Evolutionary conservation across 2,329 filamentous ascomycete species (phyloP), one percentile per base, ranked within the genome.

Genomic region (Cordyceps tenuipes): DNA sequence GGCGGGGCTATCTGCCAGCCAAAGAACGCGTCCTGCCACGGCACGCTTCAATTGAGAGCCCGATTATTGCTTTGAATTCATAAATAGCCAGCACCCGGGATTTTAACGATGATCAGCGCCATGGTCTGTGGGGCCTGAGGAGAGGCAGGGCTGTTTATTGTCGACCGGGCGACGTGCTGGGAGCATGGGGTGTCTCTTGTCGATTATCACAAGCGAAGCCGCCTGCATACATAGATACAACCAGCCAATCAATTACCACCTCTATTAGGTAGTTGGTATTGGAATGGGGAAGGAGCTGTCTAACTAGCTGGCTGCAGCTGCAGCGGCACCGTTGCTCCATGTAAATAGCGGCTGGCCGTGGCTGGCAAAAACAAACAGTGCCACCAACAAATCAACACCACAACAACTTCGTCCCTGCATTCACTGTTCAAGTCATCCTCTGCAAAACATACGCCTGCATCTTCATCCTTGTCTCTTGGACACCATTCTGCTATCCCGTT

Each of bases 311-410:
- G 34, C 21, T 34, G 48, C 21, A 43, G 54, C 56, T 46, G 48
- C 19, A 52, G 26, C 43, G 41, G 48, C 57, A 49, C 57, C 58
- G 44, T 43, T 55, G 51, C 58, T 54, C 43, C 43, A 49, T 49
- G 58, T 60, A 60, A 60, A 60, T 44, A 60, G 51, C 44, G 23
- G 10, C n/a, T 26, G 23, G 23, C 23, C 23, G 23, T 36, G 19
- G 56, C 23, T 15, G 10, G 34, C 46, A 8, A 59, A 31, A 46
- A 59, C 49, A 59, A 53, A 59, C 50, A 46, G 43, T 39, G 41
- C 57, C 57, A 59, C 57, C 50, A 50, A 41, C 17, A 41, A 41
- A 50, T 31, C 23, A 59, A 53, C 5, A 51, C 15, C 41, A 60
- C 34, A 60, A 54, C 39, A 60, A 23, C 21, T 50, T 31, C 36